Conservation (phyloP, 1,284 basidiomycete genomes). For the Coniferiporia weirii region DNA sequence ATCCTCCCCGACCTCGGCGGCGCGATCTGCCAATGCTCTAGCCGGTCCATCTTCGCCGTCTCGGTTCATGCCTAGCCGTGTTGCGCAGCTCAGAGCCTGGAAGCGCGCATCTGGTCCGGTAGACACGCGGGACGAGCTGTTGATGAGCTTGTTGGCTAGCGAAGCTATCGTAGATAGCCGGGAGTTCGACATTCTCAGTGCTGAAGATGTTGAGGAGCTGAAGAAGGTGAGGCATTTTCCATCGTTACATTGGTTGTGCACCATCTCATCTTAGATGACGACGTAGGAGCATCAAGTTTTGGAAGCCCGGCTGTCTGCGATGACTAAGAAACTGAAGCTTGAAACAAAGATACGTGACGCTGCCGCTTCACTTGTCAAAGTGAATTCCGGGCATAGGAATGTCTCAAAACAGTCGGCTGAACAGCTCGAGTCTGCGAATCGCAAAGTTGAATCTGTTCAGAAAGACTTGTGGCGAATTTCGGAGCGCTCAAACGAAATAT, state of each 20-base stretch:
- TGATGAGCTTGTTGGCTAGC: constrained; percentile 78
- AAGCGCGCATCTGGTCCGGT: constrained; percentile 29
- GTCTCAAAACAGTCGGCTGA: constrained; percentile 64
- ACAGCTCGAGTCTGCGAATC: constrained; percentile 62
- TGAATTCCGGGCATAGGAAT: constrained; percentile 56
- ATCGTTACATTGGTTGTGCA: background rate
- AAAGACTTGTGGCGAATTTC: constrained; percentile 63
- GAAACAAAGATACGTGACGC: constrained; percentile 82
- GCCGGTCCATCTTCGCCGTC: constrained; percentile 40
- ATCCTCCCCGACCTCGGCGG: constrained; percentile 23
- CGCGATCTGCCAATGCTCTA: constrained; percentile 29
- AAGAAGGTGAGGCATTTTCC: constrained; percentile 59
- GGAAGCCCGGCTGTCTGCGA: constrained; percentile 52
- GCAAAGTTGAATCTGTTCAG: constrained; percentile 62
- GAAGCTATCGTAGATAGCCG: constrained; percentile 83
- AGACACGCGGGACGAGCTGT: constrained; percentile 61
- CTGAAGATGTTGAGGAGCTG: constrained; percentile 87
- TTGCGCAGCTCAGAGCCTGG: constrained; percentile 22
- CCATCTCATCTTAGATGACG: constrained; percentile 7
- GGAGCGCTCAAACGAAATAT: constrained; percentile 55
- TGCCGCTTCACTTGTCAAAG: constrained; percentile 60
- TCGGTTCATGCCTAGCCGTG: constrained; percentile 26
- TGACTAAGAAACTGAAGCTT: constrained; percentile 63
- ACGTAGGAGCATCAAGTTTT: constrained; percentile 65
- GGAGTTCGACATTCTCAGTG: constrained; percentile 65